Conservation (phyloP, 768 basidiomycete genomes). For the Mrakia blollopis region DNA sequence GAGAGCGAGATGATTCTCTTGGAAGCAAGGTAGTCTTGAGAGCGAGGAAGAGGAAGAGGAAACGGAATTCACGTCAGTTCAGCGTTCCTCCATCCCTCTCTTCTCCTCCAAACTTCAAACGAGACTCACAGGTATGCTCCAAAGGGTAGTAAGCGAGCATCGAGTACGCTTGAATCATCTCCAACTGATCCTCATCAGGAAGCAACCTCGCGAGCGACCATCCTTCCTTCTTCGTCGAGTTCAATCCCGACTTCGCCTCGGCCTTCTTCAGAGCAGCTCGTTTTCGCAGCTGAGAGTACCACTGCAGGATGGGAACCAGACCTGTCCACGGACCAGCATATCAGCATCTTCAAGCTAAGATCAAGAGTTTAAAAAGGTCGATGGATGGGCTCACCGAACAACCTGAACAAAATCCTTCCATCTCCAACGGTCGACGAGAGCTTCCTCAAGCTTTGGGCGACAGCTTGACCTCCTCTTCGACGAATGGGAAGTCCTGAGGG, state of each 20-base stretch:
- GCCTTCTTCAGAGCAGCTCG: background rate
- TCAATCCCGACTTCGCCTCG: too few relatives aligned
- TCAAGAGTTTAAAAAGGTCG: background rate
- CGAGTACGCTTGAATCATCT: constrained; percentile 38
- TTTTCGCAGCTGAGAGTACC: constrained; percentile 6
- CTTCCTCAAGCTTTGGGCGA: constrained; percentile 12
- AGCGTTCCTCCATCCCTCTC: background rate
- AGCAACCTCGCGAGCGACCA: background rate
- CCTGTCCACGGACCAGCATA: background rate
- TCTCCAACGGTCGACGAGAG: constrained; percentile 17
- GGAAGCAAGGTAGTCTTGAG: constrained; percentile 37
- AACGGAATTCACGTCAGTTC: background rate
- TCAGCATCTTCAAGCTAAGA: too few relatives aligned
- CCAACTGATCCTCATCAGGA: constrained; percentile 28
- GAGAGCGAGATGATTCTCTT: constrained; percentile 35
- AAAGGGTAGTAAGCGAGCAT: constrained; percentile 44
- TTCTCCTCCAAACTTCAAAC: background rate
- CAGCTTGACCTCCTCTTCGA: constrained; percentile 2
- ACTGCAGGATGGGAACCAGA: constrained; percentile 28
- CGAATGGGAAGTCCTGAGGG: constrained; percentile 1
- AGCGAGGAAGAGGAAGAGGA: too few relatives aligned
- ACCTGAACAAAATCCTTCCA: constrained; percentile 17
- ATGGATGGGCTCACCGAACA: constrained; percentile 14
- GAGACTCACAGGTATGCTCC: constrained; percentile 40
- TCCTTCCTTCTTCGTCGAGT: background rate